phyloP scores from a whole-genome alignment of 352 stramenopile genomes.

The Chrysophaeum taylorii region DNA sequence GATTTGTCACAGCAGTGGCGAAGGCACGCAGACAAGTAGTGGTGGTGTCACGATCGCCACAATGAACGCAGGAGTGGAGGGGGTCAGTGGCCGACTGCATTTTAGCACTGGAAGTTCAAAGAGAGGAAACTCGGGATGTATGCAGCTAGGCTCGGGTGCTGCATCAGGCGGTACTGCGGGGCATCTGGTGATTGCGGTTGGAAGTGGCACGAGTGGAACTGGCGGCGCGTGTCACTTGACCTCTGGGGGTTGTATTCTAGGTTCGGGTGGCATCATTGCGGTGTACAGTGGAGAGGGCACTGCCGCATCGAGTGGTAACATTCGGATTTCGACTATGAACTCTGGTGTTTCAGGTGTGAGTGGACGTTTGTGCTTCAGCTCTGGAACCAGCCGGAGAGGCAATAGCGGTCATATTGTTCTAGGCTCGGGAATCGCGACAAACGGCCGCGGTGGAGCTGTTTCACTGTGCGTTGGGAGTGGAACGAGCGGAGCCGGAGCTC shows the following conservation, averaged over 20 bases:
- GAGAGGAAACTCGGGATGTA: slow-evolving; percentile 22
- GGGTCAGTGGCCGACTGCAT: slow-evolving; percentile 20
- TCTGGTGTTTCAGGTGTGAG: no score
- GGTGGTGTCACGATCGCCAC: slow-evolving; percentile 33
- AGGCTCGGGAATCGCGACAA: slow-evolving; percentile 23
- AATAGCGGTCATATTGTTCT: slow-evolving; percentile 30
- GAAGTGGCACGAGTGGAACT: slow-evolving; percentile 24
- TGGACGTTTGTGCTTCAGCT: slow-evolving; percentile 25
- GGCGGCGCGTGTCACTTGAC: slow-evolving; percentile 17
- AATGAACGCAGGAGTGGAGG: slow-evolving; percentile 18
- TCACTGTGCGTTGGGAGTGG: slow-evolving; percentile 43
- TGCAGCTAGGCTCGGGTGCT: slow-evolving; percentile 17
- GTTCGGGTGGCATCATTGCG: slow-evolving; percentile 11
- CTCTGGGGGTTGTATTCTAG: slow-evolving; percentile 8
- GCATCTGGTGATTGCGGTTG: slow-evolving; percentile 18
- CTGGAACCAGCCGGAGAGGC: slow-evolving; percentile 44
- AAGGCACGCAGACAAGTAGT: neutral
- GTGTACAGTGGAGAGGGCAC: slow-evolving; percentile 12
- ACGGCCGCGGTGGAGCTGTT: slow-evolving; percentile 35
- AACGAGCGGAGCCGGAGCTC: slow-evolving; percentile 57
- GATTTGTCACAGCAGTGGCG: slow-evolving; percentile 14
- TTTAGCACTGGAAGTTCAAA: slow-evolving; percentile 25
- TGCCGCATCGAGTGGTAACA: slow-evolving; percentile 19
- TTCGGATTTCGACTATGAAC: no score
- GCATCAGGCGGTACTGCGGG: slow-evolving; percentile 18